A percentile compares a stretch with the other conserved stretches of the same genome.
Conservation (phyloP, 805 yeast genomes). For the Candida nemodendra region DNA sequence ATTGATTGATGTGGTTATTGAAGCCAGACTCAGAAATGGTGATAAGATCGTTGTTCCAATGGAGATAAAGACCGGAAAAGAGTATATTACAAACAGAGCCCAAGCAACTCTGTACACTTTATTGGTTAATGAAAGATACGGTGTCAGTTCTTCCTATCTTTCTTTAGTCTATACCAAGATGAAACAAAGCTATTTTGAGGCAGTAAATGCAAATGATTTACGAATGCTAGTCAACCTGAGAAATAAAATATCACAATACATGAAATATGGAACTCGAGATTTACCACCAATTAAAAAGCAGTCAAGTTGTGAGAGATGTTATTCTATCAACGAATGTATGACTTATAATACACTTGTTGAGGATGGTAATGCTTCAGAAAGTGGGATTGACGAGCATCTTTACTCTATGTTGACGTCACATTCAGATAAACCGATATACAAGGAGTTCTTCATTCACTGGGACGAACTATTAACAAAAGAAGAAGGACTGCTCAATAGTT, state of each 20-base stretch:
- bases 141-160: conserved; percentile 60
- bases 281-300: conserved; percentile 55
- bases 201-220: conserved; percentile 54
- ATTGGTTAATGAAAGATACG: conserved; percentile 76
- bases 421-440: conserved; percentile 41
- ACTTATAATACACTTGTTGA: conserved; percentile 58
- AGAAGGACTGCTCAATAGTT: conserved; percentile 52
- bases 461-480: conserved; percentile 70
- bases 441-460: conserved; percentile 69
- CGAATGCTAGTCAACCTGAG: conserved; percentile 69
- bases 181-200: conserved; percentile 40
- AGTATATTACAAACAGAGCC: conserved; percentile 70
- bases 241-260: conserved; percentile 61
- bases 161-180: conserved; percentile 73
- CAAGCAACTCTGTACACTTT: conserved; percentile 83
- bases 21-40: conserved; percentile 45
- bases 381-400: conserved; percentile 50
- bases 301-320: conserved; percentile 63
- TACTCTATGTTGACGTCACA: conserved; percentile 53
- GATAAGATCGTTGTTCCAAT: conserved; percentile 67
- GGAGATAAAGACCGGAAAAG: conserved; percentile 86
- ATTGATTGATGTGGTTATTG: conserved; percentile 81
- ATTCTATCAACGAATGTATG: conserved; percentile 59
- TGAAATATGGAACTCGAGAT: conserved; percentile 48
- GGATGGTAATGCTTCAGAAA: conserved; percentile 50